A percentile compares a stretch with the other conserved stretches of the same genome.
phyloP scores from a whole-genome alignment of 371 early-diverging fungal species.

The Smittium mucronatum region DNA sequence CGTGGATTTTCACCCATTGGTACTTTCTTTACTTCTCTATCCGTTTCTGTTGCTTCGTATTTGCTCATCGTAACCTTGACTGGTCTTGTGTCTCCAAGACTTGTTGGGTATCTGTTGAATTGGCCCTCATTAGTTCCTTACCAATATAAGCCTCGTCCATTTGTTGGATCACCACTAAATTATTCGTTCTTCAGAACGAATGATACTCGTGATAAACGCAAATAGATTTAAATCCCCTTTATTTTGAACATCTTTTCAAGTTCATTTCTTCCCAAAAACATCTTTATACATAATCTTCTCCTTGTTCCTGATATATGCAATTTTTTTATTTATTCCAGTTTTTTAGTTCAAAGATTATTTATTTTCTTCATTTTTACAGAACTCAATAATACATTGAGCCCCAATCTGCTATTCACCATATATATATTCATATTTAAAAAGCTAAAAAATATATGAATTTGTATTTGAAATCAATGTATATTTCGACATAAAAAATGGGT shows the following conservation, averaged over 20 bases:
- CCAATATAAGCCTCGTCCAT: not conserved
- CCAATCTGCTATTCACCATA: not conserved
- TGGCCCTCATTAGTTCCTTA: not conserved
- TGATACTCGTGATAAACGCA: not conserved
- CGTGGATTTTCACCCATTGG: not conserved
- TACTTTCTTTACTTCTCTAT: not conserved
- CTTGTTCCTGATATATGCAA: not conserved
- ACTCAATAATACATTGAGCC: not conserved
- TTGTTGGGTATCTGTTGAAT: not conserved
- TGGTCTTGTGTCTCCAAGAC: not conserved
- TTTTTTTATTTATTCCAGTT: not conserved
- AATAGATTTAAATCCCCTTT: not conserved
- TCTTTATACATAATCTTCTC: too few relatives aligned
- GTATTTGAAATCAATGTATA: too few relatives aligned
- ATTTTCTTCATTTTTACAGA: not conserved
- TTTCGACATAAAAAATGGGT: too few relatives aligned
- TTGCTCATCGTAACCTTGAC: not conserved
- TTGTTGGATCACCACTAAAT: not conserved
- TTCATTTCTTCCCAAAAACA: too few relatives aligned
- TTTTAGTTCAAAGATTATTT: not conserved
- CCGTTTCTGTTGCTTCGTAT: not conserved
- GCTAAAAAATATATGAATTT: too few relatives aligned
- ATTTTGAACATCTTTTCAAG: not conserved
- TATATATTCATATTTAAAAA: too few relatives aligned
- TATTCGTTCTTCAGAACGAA: not conserved